Evolutionary conservation across 139 green algal species (phyloP), one percentile per base, ranked within the genome.

Genomic region (Diplosphaera chodatii): DNA sequence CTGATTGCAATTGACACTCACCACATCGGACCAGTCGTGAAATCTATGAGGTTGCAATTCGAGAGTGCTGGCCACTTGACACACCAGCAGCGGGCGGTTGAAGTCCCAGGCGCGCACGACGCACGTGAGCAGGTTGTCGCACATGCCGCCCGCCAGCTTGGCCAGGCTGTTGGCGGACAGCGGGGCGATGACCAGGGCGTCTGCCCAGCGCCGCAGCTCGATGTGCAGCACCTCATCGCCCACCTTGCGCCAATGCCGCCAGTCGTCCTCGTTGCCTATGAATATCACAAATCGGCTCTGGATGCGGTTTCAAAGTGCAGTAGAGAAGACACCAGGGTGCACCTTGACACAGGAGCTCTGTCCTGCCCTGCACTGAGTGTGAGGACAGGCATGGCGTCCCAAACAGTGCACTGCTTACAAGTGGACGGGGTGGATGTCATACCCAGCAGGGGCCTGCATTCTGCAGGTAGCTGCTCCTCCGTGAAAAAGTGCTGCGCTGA

Each of bases 81-180:
- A n/a, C 48, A 96, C 83, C 76, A 98, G 63, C 64, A 98, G n/a
- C 18, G 85, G 85, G 71, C 89, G 88, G 8, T 18, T 34, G 27
- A 88, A 94, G 74, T 98, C 91, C 94, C 94, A 98, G 13, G 91
- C 91, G 6, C 94, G 85, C 37, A 93, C 84, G 0, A 99, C 69
- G 74, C 89, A 96, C 1, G 91, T 97, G 10, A 98, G 67, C 64
- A 98, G 82, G 78, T 99, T 98, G 81, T 99, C 95, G 40, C 86
- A 93, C 64, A 98, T 34, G 0, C 92, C 82, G 66, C 76, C 69
- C 10, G 81, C 83, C 29, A 88, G 28, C 77, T 99, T 99, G 59
- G 93, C 95, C 27, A 99, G 81, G 0, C 84, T 94, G 77, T 99
- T 99, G 31, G 95, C 95, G 1, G 87, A 96, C 28, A 97, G 80